Conservation (phyloP, 208 protist genomes). For the Trypanosoma cruzi region DNA sequence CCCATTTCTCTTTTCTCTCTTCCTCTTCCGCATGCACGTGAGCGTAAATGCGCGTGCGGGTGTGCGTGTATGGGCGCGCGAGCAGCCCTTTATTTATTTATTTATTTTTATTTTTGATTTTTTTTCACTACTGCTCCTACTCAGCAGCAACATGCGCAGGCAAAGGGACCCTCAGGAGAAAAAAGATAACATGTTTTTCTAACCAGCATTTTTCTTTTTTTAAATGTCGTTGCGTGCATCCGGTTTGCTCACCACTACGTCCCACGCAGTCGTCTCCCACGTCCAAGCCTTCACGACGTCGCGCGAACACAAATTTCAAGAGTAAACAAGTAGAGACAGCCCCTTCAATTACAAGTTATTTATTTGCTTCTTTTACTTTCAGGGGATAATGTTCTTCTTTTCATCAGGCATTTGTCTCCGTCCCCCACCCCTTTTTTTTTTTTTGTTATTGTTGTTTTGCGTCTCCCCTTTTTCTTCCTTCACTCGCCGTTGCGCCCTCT, state of each 20-base stretch:
- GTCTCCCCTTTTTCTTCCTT: too few species aligned
- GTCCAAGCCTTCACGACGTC: too few species aligned
- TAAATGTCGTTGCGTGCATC: not conserved
- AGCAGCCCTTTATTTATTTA: not conserved
- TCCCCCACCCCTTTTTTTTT: too few species aligned
- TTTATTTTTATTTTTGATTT: not conserved
- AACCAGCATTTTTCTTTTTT: constrained; percentile 12
- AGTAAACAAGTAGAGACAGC: too few species aligned
- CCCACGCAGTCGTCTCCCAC: not conserved
- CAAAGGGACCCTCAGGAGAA: too few species aligned
- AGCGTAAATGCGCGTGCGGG: not conserved
- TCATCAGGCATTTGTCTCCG: not conserved
- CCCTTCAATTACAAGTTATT: not conserved
- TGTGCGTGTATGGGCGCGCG: not conserved
- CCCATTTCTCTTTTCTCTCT: not conserved
- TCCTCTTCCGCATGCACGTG: not conserved
- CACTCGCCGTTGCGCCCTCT: too few species aligned
- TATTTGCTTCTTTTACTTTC: not conserved
- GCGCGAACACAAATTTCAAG: too few species aligned
- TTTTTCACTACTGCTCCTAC: constrained; percentile 5
- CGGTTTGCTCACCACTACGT: not conserved
- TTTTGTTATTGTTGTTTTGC: too few species aligned
- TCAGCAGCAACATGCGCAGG: too few species aligned
- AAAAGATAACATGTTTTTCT: too few species aligned
- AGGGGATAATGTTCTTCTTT: not conserved